These are phyloP conservation scores for Backusella luteola DNA, from an alignment of 192 early-diverging fungal species.

Conservation along the genomic window DNA sequence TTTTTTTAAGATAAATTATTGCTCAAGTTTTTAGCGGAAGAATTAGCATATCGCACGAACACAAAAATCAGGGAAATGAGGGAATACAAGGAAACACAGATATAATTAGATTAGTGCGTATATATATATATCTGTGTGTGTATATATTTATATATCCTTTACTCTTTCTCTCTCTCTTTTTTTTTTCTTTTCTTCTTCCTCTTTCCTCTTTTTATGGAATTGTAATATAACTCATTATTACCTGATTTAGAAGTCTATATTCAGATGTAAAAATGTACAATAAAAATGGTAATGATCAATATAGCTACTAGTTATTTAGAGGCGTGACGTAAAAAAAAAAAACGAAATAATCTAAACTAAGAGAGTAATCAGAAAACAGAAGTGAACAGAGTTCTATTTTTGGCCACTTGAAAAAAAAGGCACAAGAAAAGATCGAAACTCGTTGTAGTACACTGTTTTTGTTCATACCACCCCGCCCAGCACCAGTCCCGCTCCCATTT, in stretches of 20 bases:
- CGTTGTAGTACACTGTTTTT: conserved; percentile 2
- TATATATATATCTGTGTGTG: background rate
- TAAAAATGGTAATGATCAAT: background rate
- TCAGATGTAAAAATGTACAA: background rate
- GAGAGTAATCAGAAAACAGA: background rate
- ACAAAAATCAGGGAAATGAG: background rate
- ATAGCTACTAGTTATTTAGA: background rate
- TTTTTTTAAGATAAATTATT: background rate
- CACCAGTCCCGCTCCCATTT: background rate
- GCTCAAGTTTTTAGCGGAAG: background rate
- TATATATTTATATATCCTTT: too few relatives aligned
- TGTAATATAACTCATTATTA: background rate
- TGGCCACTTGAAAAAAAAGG: background rate
- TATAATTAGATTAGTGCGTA: background rate
- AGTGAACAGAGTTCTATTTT: too few relatives aligned
- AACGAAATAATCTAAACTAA: background rate
- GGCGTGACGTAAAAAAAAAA: background rate
- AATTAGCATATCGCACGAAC: background rate
- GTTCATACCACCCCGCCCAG: background rate
- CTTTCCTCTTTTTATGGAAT: background rate
- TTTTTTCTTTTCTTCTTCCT: too few relatives aligned
- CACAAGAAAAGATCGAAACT: background rate
- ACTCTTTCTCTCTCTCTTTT: too few relatives aligned
- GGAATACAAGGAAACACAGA: background rate
- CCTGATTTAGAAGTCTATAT: background rate